Percentiles rank a stretch among this genome's conserved stretches.
phyloP scores from a whole-genome alignment of 495 filamentous ascomycete species.

The Penicillium mononematosum region DNA sequence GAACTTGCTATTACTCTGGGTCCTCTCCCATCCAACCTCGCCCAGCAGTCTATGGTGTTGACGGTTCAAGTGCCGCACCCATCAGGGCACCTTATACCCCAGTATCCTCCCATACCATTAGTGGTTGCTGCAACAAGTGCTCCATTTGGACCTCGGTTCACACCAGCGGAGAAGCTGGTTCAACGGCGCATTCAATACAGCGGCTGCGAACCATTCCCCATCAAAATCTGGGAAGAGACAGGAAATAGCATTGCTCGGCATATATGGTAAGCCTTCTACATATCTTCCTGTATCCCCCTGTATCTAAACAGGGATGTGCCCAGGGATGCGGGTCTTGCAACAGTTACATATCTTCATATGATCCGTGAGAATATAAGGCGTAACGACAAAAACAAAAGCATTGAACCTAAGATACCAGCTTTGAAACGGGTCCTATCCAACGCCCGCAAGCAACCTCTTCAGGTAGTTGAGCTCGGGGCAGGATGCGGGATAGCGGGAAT shows the following conservation, averaged over 20 bases:
- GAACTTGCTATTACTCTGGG: conserved; percentile 42
- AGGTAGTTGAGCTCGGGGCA: conserved; percentile 74
- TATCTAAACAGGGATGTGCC: conserved; percentile 10
- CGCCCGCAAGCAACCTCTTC: conserved; percentile 36
- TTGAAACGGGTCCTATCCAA: conserved; percentile 31
- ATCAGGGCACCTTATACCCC: conserved; percentile 7
- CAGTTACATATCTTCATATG: conserved; percentile 43
- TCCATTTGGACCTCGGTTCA: conserved; percentile 37
- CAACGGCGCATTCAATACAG: conserved; percentile 49
- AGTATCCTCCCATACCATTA: conserved; percentile 30
- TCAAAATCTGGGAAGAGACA: conserved; percentile 79
- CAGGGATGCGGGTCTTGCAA: conserved; percentile 70
- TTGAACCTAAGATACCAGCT: conserved; percentile 18
- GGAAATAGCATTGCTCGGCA: conserved; percentile 94
- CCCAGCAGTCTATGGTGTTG: conserved; percentile 30
- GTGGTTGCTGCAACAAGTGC: conserved; percentile 59
- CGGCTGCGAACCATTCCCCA: conserved; percentile 15
- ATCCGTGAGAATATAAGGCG: not conserved
- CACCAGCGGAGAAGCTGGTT: conserved; percentile 48
- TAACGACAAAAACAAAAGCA: conserved; percentile 23
- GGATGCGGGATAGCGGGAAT: conserved; percentile 87
- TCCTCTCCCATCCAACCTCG: conserved; percentile 29
- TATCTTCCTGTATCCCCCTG: conserved; percentile 19
- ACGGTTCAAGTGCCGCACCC: conserved; percentile 17
- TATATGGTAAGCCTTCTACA: conserved; percentile 67